Percentiles rank a stretch among this genome's conserved stretches.
These are phyloP conservation scores for Syncephalis fuscata DNA, from an alignment of 371 early-diverging fungal species.

Conservation along the genomic window DNA sequence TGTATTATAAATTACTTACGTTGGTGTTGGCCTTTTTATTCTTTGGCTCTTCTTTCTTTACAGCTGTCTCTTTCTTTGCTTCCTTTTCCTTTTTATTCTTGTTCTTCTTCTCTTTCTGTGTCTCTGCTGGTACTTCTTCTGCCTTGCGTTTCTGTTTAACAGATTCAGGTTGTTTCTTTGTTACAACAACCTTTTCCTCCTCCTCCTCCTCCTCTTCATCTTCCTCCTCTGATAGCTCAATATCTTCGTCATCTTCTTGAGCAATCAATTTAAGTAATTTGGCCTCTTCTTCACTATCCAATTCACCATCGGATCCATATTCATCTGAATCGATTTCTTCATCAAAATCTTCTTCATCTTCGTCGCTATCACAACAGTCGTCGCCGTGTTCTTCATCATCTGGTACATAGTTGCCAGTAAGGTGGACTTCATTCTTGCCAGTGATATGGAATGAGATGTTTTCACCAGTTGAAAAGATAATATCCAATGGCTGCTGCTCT, in stretches of 20 bases:
- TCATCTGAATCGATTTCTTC: slow-evolving; percentile 14
- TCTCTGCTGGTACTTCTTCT: not conserved
- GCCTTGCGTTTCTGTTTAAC: not conserved
- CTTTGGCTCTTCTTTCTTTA: not conserved
- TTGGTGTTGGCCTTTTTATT: not conserved
- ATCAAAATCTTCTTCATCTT: slow-evolving; percentile 11
- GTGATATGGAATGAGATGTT: slow-evolving; percentile 44
- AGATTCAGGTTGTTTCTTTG: not conserved
- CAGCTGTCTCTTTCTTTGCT: not conserved
- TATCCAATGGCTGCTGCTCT: slow-evolving; percentile 55
- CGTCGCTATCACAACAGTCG: slow-evolving; percentile 2
- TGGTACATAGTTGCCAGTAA: slow-evolving; percentile 59
- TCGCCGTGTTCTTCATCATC: slow-evolving; percentile 10
- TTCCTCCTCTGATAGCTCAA: not conserved
- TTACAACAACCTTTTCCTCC: not conserved
- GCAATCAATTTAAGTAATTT: too few relatives aligned
- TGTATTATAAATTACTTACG: not conserved
- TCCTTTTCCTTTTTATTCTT: not conserved
- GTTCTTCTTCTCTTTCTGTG: not conserved
- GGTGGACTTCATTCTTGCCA: slow-evolving; percentile 41
- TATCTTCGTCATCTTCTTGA: not conserved
- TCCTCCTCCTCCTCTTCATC: not conserved
- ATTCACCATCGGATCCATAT: too few relatives aligned
- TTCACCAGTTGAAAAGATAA: slow-evolving; percentile 61
- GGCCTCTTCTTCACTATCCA: too few relatives aligned